These are phyloP conservation scores for Haplosporangium gracile DNA, from an alignment of 192 early-diverging fungal species.

Conservation along the genomic window DNA sequence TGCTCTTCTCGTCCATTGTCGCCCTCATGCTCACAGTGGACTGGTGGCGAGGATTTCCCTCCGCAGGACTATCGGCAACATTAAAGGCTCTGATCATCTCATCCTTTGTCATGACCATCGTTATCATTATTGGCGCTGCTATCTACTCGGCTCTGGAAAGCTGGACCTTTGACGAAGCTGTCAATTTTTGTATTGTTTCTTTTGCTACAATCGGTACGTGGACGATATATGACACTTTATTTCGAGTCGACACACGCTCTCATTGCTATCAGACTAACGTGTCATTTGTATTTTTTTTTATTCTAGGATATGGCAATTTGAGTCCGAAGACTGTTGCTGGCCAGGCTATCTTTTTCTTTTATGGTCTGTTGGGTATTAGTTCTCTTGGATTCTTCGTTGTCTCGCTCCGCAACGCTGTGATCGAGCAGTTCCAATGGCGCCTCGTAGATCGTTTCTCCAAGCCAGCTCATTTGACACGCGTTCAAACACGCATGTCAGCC, in stretches of 20 bases:
- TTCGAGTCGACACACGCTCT: too few species aligned
- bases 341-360: slow-evolving; percentile 41
- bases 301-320: slow-evolving; percentile 46
- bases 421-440: slow-evolving; percentile 55
- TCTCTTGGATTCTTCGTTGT: slow-evolving; percentile 54
- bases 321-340: slow-evolving; percentile 39
- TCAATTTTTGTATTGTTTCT: slow-evolving; percentile 56
- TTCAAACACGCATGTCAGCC: slow-evolving; percentile 55
- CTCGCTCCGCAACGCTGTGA: slow-evolving; percentile 51
- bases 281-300: background rate
- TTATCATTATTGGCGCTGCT: slow-evolving; percentile 52
- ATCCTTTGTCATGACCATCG: slow-evolving; percentile 52
- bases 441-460: slow-evolving; percentile 38
- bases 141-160: slow-evolving; percentile 38
- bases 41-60: slow-evolving; percentile 46
- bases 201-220: slow-evolving; percentile 55
- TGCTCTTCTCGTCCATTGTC: slow-evolving; percentile 33
- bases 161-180: slow-evolving; percentile 52
- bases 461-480: slow-evolving; percentile 48
- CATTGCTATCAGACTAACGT: too few species aligned
- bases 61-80: slow-evolving; percentile 46
- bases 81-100: slow-evolving; percentile 53
- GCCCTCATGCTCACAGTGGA: slow-evolving; percentile 51
- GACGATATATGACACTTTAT: background rate
- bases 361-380: slow-evolving; percentile 42